Conservation (phyloP, 2,329 filamentous ascomycete species). For the Fusarium paranaense region DNA sequence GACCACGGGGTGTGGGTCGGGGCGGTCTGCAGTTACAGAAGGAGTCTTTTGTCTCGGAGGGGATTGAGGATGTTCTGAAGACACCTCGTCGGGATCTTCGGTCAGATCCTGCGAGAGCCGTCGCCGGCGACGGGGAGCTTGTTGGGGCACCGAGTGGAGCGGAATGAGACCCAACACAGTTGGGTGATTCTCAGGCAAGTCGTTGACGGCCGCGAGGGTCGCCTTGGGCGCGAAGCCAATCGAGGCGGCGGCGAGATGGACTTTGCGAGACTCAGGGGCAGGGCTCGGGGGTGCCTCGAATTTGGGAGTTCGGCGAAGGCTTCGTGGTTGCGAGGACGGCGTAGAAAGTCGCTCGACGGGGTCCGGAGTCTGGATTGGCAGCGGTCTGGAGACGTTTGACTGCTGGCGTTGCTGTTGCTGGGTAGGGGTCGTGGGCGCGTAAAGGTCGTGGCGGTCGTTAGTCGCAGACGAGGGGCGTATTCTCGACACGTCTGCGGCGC, state of each 20-base stretch:
- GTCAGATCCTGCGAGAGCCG: constrained; percentile 62
- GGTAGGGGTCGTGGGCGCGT: constrained; percentile 59
- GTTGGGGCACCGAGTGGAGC: constrained; percentile 56
- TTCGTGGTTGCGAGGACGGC: constrained; percentile 59
- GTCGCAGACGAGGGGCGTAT: constrained; percentile 52
- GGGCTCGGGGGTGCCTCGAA: constrained; percentile 60
- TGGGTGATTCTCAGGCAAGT: constrained; percentile 39
- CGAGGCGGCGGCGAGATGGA: constrained; percentile 61
- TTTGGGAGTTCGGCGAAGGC: constrained; percentile 64
- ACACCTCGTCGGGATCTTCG: constrained; percentile 57
- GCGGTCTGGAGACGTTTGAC: constrained; percentile 32
- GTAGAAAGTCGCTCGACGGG: constrained; percentile 57
- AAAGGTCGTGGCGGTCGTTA: constrained; percentile 68
- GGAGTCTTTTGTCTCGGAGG: constrained; percentile 43
- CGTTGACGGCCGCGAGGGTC: constrained; percentile 38
- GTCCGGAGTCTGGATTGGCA: constrained; percentile 49
- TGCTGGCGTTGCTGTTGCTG: constrained; percentile 63
- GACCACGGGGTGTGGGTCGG: constrained; percentile 60
- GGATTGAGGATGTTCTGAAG: constrained; percentile 47
- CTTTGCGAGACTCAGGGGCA: constrained; percentile 50
- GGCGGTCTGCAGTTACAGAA: constrained; percentile 48
- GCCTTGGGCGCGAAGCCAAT: constrained; percentile 60
- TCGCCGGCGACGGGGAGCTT: constrained; percentile 44
- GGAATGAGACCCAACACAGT: constrained; percentile 45
- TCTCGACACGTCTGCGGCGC: constrained; percentile 60